A percentile compares a stretch with the other conserved stretches of the same genome.
These are phyloP conservation scores for Scedosporium apiospermum DNA, from an alignment of 2,329 filamentous ascomycete species.

Conservation along the genomic window DNA sequence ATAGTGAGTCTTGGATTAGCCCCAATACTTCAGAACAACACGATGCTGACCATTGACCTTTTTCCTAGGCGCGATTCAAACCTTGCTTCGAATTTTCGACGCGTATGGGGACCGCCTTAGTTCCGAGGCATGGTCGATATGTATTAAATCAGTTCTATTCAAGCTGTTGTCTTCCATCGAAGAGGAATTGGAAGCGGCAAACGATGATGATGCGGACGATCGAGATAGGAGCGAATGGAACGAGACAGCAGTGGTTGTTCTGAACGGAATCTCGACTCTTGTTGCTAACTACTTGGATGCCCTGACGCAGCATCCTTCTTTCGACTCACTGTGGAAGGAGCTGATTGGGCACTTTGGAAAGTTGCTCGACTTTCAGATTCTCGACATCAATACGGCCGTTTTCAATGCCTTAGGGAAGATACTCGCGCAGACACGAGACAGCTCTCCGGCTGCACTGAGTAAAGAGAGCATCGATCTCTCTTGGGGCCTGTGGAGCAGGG, in stretches of 20 bases:
- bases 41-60: background rate
- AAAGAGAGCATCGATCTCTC: conserved; percentile 47
- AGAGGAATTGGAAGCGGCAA: conserved; percentile 34
- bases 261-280: conserved; percentile 63
- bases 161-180: conserved; percentile 65
- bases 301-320: conserved; percentile 55
- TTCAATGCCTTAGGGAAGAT: conserved; percentile 60
- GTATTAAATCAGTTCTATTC: conserved; percentile 73
- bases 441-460: conserved; percentile 33
- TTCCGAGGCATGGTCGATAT: conserved; percentile 72
- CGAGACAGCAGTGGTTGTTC: conserved; percentile 64
- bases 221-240: conserved; percentile 52
- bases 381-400: conserved; percentile 63
- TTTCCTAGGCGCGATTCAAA: conserved; percentile 65
- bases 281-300: conserved; percentile 68
- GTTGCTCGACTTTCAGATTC: conserved; percentile 50
- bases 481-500: conserved; percentile 62
- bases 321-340: conserved; percentile 66
- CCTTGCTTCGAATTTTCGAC: conserved; percentile 82
- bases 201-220: conserved; percentile 26
- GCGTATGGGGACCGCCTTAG: conserved; percentile 76
- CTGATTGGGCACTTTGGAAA: conserved; percentile 60
- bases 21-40: background rate
- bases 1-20: conserved; percentile 40
- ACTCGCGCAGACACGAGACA: conserved; percentile 37